These are phyloP conservation scores for Tulasnella sp. DNA, from an alignment of 768 basidiomycete genomes.

Conservation along the genomic window DNA sequence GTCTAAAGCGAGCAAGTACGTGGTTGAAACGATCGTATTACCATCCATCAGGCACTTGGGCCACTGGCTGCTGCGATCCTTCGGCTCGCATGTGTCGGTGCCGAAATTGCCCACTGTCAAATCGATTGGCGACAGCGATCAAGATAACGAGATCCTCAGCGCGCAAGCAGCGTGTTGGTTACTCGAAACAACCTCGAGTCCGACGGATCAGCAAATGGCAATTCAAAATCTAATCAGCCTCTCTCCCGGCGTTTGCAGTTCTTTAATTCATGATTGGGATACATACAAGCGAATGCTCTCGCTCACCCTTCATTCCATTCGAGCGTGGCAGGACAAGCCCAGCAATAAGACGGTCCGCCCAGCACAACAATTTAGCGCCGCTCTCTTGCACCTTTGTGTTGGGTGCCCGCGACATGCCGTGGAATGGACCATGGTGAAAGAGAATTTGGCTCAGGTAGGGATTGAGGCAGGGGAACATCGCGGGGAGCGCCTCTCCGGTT, in stretches of 20 bases:
- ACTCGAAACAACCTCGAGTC: neutral
- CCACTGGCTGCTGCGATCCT: neutral
- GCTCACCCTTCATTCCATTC: neutral
- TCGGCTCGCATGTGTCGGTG: neutral
- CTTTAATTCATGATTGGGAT: neutral
- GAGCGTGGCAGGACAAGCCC: neutral
- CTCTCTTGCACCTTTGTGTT: neutral
- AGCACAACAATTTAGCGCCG: neutral
- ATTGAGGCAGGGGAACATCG: neutral
- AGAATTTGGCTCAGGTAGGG: neutral
- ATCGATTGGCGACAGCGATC: neutral
- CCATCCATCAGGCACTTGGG: neutral
- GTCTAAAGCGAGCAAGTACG: neutral
- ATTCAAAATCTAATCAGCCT: neutral
- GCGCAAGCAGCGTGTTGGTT: neutral
- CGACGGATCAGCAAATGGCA: neutral
- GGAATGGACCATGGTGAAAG: neutral
- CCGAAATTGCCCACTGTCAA: neutral
- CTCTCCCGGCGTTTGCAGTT: neutral
- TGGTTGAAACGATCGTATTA: conserved; percentile 31
- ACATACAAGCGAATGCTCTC: neutral
- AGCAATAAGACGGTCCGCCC: neutral
- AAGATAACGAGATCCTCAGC: neutral
- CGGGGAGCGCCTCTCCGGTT: neutral
- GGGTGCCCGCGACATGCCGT: neutral